Evolutionary conservation across 2,329 filamentous ascomycete species (phyloP).

Genomic region (Coniochaeta sp.): DNA sequence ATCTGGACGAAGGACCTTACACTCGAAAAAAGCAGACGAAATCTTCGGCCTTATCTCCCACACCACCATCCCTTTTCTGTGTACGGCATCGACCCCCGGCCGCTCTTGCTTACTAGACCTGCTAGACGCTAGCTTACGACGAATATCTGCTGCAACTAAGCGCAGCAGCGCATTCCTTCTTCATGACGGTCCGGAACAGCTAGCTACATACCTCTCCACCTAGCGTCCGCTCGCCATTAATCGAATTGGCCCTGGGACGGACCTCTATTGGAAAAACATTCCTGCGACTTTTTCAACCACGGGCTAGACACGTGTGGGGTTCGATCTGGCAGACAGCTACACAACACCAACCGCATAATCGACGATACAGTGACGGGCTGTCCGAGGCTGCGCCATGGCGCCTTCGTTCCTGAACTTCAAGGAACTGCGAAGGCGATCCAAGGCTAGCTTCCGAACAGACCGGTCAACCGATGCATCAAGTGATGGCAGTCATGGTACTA

Average conservation of each 20-base stretch:
- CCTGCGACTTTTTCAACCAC: background rate
- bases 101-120: background rate
- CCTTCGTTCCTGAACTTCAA: constrained; percentile 61
- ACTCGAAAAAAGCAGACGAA: background rate
- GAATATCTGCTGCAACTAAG: background rate
- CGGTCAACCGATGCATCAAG: constrained; percentile 55
- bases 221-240: background rate
- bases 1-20: background rate
- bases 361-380: background rate
- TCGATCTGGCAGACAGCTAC: background rate
- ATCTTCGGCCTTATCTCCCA: background rate
- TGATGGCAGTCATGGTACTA: constrained; percentile 52
- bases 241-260: background rate
- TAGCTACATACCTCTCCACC: background rate
- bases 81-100: background rate
- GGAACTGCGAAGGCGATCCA: constrained; percentile 69
- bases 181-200: background rate
- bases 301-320: background rate
- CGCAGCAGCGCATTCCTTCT: background rate
- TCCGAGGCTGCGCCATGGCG: constrained; percentile 32
- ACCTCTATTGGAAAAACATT: background rate
- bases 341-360: background rate
- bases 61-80: background rate
- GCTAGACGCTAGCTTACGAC: background rate
- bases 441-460: constrained; percentile 62